Percentiles rank a stretch among this genome's conserved stretches.
phyloP scores from a whole-genome alignment of 164 flowering plant species.

The Umbilicus rupestris region DNA sequence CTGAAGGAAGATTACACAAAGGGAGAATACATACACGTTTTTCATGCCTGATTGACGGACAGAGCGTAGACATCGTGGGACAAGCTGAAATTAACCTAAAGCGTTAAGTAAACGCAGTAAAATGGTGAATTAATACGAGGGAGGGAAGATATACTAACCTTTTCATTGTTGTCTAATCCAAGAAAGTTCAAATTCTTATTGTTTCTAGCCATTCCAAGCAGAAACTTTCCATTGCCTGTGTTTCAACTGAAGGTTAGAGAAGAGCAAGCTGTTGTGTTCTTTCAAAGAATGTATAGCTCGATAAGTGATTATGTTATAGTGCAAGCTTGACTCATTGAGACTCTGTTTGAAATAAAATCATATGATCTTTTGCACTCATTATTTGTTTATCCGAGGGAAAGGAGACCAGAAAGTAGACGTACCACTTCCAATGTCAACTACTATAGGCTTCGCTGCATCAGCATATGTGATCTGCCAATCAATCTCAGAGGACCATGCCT shows the following conservation, averaged over 20 bases:
- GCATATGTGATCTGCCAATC: conserved; percentile 47
- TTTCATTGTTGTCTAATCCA: conserved; percentile 65
- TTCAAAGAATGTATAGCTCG: background rate
- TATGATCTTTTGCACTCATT: too few relatives aligned
- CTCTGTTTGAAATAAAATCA: background rate
- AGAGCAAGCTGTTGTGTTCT: background rate
- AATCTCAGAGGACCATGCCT: conserved; percentile 67
- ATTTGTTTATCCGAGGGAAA: background rate
- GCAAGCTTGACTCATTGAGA: too few relatives aligned
- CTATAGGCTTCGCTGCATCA: conserved; percentile 60
- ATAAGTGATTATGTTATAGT: background rate
- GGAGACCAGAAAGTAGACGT: conserved; percentile 12
- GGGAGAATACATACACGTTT: conserved; percentile 39
- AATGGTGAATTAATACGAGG: background rate
- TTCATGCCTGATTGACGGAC: conserved; percentile 26
- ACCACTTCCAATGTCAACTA: conserved; percentile 93
- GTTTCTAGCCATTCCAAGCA: conserved; percentile 54
- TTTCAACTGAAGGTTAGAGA: conserved; percentile 8
- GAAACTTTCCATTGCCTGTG: conserved; percentile 75
- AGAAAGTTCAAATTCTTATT: conserved; percentile 50
- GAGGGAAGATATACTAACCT: conserved; percentile 30
- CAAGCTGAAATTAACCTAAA: conserved; percentile 46
- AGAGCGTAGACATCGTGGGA: conserved; percentile 42
- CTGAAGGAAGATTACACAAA: background rate
- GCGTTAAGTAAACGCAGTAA: conserved; percentile 1